Base-by-base conservation (phyloP, 495 filamentous ascomycete species). In the Penicillium riverlandense region DNA sequence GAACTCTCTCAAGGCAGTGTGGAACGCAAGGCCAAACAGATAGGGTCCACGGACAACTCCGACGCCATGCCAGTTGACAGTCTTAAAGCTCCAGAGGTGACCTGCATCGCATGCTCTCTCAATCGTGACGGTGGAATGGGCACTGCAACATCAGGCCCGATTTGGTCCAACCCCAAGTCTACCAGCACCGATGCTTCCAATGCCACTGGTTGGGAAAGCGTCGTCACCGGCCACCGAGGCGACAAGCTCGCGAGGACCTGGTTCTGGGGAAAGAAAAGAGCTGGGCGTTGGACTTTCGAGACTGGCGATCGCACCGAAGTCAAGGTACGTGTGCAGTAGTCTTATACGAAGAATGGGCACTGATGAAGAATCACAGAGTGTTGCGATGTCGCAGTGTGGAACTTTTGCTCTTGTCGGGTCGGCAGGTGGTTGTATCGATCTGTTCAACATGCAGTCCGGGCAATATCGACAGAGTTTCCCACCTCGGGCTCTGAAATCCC, bases 401-500 rank as follows among this genome's bases (percentile, higher is more conserved):
- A 96, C 84, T 2, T 99, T 99, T 66, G 88, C 88, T 27, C 62
- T 97, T n/a, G 67, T 99, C 12, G 92, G 94, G 5, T 95, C 89
- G 11, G 78, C 76, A 27, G 80, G 76, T 22, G 92, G 92, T 32
- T 77, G 77, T 33, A 79, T 99, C 45, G 86, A 91, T 54, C 86
- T 95, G 82, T 97, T 85, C 74, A 99, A 99, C 61, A 72, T 99
- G 49, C 92, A 99, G 59, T 96, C 90, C 16, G 92, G 92, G 33
- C 65, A 80, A 10, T 85, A 91, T 58, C 80, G 91, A 36, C 87
- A 88, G 49, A 79, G 83, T 22, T 97, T 91, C 62, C 92, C 92
- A 22, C 75, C 86, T 9, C 78, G 40, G 55, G 84, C 44, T 79
- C 78, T 32, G 74, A 80, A 16, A 71, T 77, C 50, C 22, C 29